These are phyloP conservation scores for Fusarium succisae DNA, from an alignment of 2,329 filamentous ascomycete species.

Conservation along the genomic window DNA sequence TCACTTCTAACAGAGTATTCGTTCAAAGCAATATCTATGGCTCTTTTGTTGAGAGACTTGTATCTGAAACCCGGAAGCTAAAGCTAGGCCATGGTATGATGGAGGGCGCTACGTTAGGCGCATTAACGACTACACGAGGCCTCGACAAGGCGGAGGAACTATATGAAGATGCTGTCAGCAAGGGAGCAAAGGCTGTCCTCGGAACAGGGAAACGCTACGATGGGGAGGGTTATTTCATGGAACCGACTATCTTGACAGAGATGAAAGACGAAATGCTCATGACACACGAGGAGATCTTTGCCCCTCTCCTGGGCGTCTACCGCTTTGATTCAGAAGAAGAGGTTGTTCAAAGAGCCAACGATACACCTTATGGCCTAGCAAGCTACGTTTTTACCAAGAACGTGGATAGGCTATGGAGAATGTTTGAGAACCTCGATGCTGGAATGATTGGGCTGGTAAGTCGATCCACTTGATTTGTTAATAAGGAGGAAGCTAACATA, in stretches of 20 bases:
- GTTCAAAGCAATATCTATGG: constrained; percentile 69
- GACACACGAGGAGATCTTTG: constrained; percentile 27
- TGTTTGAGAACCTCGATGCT: constrained; percentile 30
- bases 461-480: rapidly evolving
- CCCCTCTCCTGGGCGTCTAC: constrained; percentile 13
- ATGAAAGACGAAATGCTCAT: constrained; percentile 17
- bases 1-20: constrained; percentile 68
- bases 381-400: constrained; percentile 29
- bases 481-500: background rate
- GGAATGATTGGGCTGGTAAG: constrained; percentile 30
- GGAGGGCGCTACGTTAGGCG: background rate
- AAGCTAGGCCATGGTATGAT: constrained; percentile 7
- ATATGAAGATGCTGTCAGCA: constrained; percentile 13
- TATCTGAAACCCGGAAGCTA: background rate
- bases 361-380: constrained; percentile 18
- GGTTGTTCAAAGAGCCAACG: constrained; percentile 18
- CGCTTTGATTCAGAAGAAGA: constrained; percentile 27
- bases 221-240: constrained; percentile 10
- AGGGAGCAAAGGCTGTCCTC: background rate
- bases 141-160: constrained; percentile 6
- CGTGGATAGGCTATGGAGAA: constrained; percentile 15
- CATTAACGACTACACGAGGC: constrained; percentile 13
- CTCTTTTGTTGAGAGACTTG: background rate
- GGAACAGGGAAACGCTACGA: background rate
- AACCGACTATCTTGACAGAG: constrained; percentile 17